Percentiles rank a stretch among this genome's conserved stretches.
Evolutionary conservation across 495 filamentous ascomycete genomes (phyloP).

Genomic region (Lepraria neglecta): DNA sequence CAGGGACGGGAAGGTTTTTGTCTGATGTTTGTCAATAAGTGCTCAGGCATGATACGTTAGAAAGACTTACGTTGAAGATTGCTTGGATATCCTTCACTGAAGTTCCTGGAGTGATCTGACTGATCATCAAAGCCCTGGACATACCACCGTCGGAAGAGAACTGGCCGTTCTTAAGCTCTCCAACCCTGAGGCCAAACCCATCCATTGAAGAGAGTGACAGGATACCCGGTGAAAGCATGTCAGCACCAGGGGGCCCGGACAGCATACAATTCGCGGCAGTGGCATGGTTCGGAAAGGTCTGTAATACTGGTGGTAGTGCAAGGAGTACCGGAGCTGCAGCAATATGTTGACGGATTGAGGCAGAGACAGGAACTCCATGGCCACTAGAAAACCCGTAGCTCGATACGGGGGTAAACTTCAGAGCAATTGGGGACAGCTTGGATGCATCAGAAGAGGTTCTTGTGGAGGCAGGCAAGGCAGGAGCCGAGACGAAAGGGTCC

Average conservation of each 20-base stretch:
- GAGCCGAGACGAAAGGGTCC: conserved; percentile 29
- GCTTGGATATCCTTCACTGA: conserved; percentile 21
- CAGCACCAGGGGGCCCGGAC: not conserved
- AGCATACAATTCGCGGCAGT: not conserved
- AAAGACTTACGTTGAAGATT: conserved; percentile 28
- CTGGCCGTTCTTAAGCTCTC: conserved; percentile 9
- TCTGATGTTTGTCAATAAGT: conserved; percentile 20
- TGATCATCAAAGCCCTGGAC: conserved; percentile 26
- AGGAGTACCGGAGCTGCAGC: not conserved
- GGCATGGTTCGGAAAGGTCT: not conserved
- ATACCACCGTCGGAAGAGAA: conserved; percentile 26
- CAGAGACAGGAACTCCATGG: conserved; percentile 2
- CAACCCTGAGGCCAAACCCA: too few relatives aligned
- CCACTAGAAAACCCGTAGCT: conserved; percentile 17
- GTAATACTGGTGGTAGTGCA: not conserved
- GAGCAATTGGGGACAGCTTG: conserved; percentile 35
- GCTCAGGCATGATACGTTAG: not conserved
- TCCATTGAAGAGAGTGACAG: not conserved
- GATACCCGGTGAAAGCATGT: not conserved
- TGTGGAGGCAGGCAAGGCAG: conserved; percentile 3
- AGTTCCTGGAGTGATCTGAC: conserved; percentile 17
- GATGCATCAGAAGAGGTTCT: conserved; percentile 21
- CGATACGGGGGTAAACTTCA: conserved; percentile 35
- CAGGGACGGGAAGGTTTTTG: conserved; percentile 21
- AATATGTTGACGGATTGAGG: not conserved